Evolutionary conservation across 768 basidiomycete species (phyloP).

Genomic region (Asterophora lycoperdoides): DNA sequence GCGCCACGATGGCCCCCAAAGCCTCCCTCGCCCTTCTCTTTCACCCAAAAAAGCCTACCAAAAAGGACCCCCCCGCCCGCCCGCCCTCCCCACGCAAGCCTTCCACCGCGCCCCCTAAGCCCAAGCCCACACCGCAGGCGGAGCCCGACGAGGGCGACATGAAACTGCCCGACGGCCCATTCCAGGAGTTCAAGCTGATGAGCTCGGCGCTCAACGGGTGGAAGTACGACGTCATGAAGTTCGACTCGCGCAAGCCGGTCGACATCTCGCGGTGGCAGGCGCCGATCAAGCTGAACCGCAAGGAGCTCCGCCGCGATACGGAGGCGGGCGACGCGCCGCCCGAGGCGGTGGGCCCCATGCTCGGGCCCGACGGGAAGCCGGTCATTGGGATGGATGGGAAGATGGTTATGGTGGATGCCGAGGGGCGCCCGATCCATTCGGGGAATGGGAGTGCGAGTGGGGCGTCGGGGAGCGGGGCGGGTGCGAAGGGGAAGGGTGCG

Average conservation of each 20-base stretch:
- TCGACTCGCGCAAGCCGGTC: conserved; percentile 68
- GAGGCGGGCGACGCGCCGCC: conserved; percentile 30
- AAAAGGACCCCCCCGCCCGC: conserved; percentile 25
- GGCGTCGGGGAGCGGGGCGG: conserved; percentile 27
- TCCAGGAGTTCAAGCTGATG: conserved; percentile 73
- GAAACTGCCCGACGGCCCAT: conserved; percentile 63
- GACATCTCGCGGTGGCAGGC: conserved; percentile 65
- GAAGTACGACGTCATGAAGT: conserved; percentile 93
- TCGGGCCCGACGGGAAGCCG: conserved; percentile 80
- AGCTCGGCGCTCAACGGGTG: conserved; percentile 79
- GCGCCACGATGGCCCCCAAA: conserved; percentile 41
- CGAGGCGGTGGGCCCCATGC: conserved; percentile 65
- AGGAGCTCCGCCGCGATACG: conserved; percentile 62
- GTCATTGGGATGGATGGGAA: conserved; percentile 75
- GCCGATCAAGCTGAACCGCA: conserved; percentile 86
- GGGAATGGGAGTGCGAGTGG: too few species aligned
- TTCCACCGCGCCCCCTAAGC: conserved; percentile 31
- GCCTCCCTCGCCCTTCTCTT: conserved; percentile 48
- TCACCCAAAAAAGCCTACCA: conserved; percentile 61
- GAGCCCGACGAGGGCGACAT: conserved; percentile 47
- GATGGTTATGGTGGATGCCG: conserved; percentile 77
- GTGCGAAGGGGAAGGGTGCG: conserved; percentile 39
- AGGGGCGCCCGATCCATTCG: conserved; percentile 63
- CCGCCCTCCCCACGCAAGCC: conserved; percentile 35
- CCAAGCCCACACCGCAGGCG: conserved; percentile 12